phyloP scores from a whole-genome alignment of 2,329 filamentous ascomycete species.

The Ciborinia camelliae region DNA sequence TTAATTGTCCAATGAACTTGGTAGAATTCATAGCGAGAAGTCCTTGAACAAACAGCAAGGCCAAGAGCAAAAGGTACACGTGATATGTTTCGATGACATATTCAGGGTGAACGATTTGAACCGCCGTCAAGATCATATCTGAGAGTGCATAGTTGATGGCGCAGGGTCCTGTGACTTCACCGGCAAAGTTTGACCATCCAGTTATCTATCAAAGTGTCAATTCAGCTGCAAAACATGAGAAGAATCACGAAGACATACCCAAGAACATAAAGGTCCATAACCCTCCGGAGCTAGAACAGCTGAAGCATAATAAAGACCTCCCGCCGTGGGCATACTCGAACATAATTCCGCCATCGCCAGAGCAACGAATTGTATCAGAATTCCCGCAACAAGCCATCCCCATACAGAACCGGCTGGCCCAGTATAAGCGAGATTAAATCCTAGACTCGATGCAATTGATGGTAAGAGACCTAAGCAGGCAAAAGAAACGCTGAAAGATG shows the following conservation, averaged over 20 bases:
- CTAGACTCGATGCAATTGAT: slow-evolving; percentile 40
- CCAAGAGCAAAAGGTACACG: slow-evolving; percentile 37
- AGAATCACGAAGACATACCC: slow-evolving; percentile 11
- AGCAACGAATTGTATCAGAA: slow-evolving; percentile 61
- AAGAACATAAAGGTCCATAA: slow-evolving; percentile 23
- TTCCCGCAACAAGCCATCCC: slow-evolving; percentile 64
- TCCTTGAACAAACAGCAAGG: slow-evolving; percentile 37
- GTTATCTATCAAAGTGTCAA: slow-evolving; percentile 16
- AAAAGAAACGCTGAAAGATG: slow-evolving; percentile 40
- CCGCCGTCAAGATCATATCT: slow-evolving; percentile 39
- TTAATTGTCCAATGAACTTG: slow-evolving; percentile 28
- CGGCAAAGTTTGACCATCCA: slow-evolving; percentile 25
- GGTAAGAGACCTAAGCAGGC: slow-evolving; percentile 40
- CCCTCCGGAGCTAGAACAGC: slow-evolving; percentile 39
- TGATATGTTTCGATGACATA: slow-evolving; percentile 39
- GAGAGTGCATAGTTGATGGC: slow-evolving; percentile 39
- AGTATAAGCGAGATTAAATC: slow-evolving; percentile 39
- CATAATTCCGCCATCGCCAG: slow-evolving; percentile 60
- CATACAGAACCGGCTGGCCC: slow-evolving; percentile 46
- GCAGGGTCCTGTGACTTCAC: slow-evolving; percentile 23
- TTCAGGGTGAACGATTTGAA: slow-evolving; percentile 36
- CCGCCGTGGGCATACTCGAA: slow-evolving; percentile 60
- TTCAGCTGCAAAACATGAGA: too few relatives aligned
- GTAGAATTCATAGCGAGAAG: slow-evolving; percentile 39
- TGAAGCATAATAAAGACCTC: slow-evolving; percentile 62